Evolutionary conservation across 305 asterid species (phyloP).

Genomic region (Rubia peregrina): DNA sequence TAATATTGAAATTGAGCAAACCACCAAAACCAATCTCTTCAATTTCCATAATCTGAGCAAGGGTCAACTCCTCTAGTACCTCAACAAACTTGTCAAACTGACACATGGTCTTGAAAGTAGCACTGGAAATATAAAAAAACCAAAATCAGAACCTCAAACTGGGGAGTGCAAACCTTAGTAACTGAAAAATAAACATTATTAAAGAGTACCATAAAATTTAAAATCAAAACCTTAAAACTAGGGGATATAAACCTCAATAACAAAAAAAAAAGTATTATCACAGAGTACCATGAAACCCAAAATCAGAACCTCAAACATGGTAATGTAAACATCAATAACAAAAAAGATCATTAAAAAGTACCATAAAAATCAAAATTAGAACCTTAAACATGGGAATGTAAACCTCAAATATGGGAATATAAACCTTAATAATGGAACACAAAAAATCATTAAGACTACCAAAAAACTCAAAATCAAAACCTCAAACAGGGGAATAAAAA

Average conservation of each 20-base stretch:
- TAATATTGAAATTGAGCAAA: background rate
- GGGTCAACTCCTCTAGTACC: background rate
- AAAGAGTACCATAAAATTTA: background rate
- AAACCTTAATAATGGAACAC: too few relatives aligned
- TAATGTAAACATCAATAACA: background rate
- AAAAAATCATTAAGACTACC: background rate
- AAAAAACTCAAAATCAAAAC: background rate
- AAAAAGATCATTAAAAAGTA: background rate
- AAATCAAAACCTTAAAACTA: background rate
- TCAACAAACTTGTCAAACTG: background rate
- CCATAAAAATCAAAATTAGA: background rate
- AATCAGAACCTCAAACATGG: background rate
- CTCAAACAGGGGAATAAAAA: background rate
- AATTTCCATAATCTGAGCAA: background rate
- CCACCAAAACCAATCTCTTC: background rate
- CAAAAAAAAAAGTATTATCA: too few relatives aligned
- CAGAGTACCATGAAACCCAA: background rate
- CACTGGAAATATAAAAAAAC: background rate
- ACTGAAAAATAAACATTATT: background rate
- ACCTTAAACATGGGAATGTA: too few relatives aligned
- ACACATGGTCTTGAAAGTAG: background rate
- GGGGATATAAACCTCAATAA: too few relatives aligned
- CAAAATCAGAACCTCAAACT: background rate
- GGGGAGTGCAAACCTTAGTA: background rate
- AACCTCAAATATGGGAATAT: too few relatives aligned